Base-by-base conservation (phyloP, 257 asterid species). In the Fraxinus anomala region DNA sequence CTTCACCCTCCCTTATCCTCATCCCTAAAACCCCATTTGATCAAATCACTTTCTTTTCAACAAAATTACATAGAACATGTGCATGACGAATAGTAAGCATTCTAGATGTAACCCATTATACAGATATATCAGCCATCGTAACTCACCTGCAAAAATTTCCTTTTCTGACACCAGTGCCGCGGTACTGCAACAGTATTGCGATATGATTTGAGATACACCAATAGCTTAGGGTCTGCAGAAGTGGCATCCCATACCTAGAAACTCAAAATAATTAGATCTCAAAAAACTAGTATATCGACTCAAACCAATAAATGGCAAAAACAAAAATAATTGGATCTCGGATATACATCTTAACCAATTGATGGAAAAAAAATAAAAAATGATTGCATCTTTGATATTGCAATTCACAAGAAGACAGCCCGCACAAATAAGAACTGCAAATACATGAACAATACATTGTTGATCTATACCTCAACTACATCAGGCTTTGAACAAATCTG, bases 111-210 rank as follows among this genome's bases (percentile, higher is more conserved):
- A 37, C 84, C 87, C 82, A 79, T 68, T 17, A 59, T 31, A 66
- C 72, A 77, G 36, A 23, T 63, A 63, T 56, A 8, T 76, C 75
- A 72, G 71, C 74, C 42, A 13, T 79, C 73, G 51, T 71, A 44
- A 83, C 80, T 86, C 82, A 95, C 99, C 99, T 95, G 99, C 81
- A 93, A 84, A 87, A 90, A 95, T 81, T 93, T 95, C 77, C 99
- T 85, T 80, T 95, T 95, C 90, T 95, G 99, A 82, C 92, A 88
- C 99, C 99, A 93, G 84, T 95, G 99, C 26, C 99, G 92, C n/a
- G 99, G 99, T 73, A 95, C 99, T 11, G 97, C 97, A 80, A 95
- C 99, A 30, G 98, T 88, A 75, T 95, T 95, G 70, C 97, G 88
- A 74, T 93, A 95, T 7, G 99, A 93, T 86, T 95, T 95, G 70